Evolutionary conservation across 139 green algal genomes (phyloP), one percentile per base, ranked within the genome.

Genomic region (Ulvella scutata): DNA sequence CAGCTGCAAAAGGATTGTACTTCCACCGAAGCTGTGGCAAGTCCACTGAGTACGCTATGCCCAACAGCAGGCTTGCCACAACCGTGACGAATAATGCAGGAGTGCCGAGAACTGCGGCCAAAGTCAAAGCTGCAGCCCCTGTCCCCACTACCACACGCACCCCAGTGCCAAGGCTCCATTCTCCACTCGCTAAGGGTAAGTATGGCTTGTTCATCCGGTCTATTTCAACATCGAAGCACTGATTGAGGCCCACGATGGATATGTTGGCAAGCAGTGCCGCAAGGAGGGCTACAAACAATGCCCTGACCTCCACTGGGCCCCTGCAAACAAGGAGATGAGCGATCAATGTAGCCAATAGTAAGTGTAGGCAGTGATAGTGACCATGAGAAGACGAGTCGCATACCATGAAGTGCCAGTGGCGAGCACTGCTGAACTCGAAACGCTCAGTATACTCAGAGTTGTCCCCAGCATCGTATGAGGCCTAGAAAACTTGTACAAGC

Each of bases 121-220:
- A 77, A 29, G 78, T 82, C 2, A 86, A 79, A 7, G 39, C 72
- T 0, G 77, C 72, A 4, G 61, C 51, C 4, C 74, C 77, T 3
- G 51, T 80, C 17, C 40, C 38, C 0, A 59, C 34, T n/a, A 86
- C 79, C 7, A 88, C 81, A 36, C n/a, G 40, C 2, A 73, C 26
- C 3, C 80, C 90, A 36, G 80, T 86, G 0, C 29, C 26, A 44
- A 92, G 77, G 4, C 59, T 86, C 44, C 94, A 92, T 3, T 97
- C 92, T 2, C 93, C 94, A 36, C 84, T 88, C 4, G 94, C 92
- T 26, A 98, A 80, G 0, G 94, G 94, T 4, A 99, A 81, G 77
- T 98, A 96, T 0, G 94, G 94, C 85, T 99, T 99, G 86, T 99
- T 99, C 28, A 81, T 78, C 61, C 84, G 85, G 78, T 97, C 92